These are phyloP conservation scores for Stephania yunnanensis DNA, from an alignment of 164 flowering plant genomes.

Conservation along the genomic window DNA sequence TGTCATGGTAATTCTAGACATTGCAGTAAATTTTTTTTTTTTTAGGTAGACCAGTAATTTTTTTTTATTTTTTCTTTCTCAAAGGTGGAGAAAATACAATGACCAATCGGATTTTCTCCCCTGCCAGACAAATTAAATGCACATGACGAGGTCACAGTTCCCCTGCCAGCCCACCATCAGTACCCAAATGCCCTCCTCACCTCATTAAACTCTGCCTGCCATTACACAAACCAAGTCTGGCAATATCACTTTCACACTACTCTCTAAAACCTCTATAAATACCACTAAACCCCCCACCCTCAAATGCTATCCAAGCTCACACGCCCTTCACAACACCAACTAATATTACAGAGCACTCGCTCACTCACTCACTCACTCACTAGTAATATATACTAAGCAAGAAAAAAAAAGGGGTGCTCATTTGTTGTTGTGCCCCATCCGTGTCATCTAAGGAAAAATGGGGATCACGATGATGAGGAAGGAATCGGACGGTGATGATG, in stretches of 20 bases:
- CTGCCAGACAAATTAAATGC: background rate
- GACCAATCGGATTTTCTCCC: background rate
- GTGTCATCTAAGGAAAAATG: no score
- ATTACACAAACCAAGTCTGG: background rate
- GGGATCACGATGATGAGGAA: background rate
- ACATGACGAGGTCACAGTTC: background rate
- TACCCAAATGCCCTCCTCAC: background rate
- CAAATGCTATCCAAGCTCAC: no score
- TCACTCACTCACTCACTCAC: no score
- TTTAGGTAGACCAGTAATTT: no score
- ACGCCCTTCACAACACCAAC: no score
- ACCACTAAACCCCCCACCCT: background rate
- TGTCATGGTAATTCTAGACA: no score
- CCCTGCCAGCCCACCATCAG: no score
- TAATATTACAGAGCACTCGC: background rate
- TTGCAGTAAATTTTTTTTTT: no score
- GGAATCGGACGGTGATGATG: background rate
- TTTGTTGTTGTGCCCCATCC: no score
- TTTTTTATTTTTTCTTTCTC: no score
- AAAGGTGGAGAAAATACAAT: background rate
- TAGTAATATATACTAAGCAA: background rate
- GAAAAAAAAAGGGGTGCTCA: background rate
- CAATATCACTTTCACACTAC: background rate
- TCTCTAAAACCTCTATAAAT: background rate
- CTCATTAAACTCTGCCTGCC: background rate